Percentiles rank a stretch among this genome's conserved stretches.
phyloP scores from a whole-genome alignment of 768 basidiomycete genomes.

The Ramaria sp. region DNA sequence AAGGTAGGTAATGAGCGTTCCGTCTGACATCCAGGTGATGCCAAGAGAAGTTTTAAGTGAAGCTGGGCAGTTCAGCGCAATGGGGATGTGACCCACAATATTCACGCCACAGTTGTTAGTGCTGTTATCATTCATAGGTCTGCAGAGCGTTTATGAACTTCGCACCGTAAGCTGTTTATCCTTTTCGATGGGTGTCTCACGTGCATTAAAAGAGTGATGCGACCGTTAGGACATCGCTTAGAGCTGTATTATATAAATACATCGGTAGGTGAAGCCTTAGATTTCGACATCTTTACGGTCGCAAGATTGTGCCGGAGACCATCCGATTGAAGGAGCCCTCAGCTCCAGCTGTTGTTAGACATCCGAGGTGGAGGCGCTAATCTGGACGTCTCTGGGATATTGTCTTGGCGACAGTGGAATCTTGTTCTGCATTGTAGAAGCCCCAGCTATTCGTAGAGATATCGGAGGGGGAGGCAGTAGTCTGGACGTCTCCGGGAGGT shows the following conservation, averaged over 20 bases:
- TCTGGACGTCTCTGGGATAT: too few relatives aligned
- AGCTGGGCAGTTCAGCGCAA: background rate
- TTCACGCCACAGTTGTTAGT: background rate
- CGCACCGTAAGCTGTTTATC: background rate
- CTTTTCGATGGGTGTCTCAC: background rate
- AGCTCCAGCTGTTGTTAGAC: background rate
- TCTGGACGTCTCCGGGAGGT: too few relatives aligned
- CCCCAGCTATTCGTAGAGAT: too few relatives aligned
- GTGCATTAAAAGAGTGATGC: background rate
- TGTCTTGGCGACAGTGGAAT: too few relatives aligned
- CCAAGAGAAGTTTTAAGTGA: background rate
- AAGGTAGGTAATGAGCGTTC: background rate
- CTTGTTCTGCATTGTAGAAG: too few relatives aligned
- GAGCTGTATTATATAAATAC: background rate
- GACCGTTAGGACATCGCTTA: background rate
- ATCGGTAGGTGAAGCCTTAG: background rate
- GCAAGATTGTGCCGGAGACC: too few relatives aligned
- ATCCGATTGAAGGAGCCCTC: too few relatives aligned
- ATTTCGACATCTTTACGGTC: too few relatives aligned
- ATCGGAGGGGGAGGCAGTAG: too few relatives aligned
- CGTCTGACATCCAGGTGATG: constrained; percentile 1
- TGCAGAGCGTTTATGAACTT: background rate
- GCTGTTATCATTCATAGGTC: background rate
- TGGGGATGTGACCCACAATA: background rate
- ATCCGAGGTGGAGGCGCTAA: too few relatives aligned